Base-by-base conservation (phyloP, 2,329 filamentous ascomycete genomes). In the Lasiodiplodia citricola region DNA sequence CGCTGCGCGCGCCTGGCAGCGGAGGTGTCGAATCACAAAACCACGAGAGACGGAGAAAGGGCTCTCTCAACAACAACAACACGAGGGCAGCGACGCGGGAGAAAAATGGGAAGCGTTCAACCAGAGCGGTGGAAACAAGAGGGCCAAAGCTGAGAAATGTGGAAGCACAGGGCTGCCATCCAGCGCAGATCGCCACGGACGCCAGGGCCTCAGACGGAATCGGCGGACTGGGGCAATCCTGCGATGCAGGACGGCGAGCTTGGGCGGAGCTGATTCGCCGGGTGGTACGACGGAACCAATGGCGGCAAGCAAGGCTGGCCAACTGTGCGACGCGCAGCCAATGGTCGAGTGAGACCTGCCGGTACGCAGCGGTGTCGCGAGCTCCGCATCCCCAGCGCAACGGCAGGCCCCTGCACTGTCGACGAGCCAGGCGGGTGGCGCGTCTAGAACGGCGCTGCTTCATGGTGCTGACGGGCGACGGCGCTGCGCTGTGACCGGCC, bases 21-120 rank as follows among this genome's bases (percentile, higher is more conserved):
- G 70, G 67, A 64, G 69, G 73, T 69, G 71, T 75, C 70, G 71
- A 71, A 56, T 70, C 63, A 68, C 68, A 60, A 66, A 70, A 47
- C 50, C 41, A 41, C 51, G n/a, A 56, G n/a, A 58, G 54, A 47
- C 13, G 35, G 55, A 31, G 25, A 35, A 25, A 21, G 23, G 28
- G 60, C 25, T 38, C 44, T 64, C 50, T 23, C 25, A 63, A 25
- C 31, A 23, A 63, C 25, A 64, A 47, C 25, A 64, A 47, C 44
- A 47, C 18, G n/a, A 47, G 23, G 44, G 25, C 62, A 65, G 50
- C 64, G 52, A 58, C 21, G 25, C 16, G 23, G 41, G 58, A 63
- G 58, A 47, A 62, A 63, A 62, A 63, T 31, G 56, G 58, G 58
- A 16, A 63, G 38, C 25, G 41, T 14, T 51, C 41, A 60, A 60